Evolutionary conservation across 306 rosid genomes (phyloP).

Genomic region (peach (Prunus persica)): DNA sequence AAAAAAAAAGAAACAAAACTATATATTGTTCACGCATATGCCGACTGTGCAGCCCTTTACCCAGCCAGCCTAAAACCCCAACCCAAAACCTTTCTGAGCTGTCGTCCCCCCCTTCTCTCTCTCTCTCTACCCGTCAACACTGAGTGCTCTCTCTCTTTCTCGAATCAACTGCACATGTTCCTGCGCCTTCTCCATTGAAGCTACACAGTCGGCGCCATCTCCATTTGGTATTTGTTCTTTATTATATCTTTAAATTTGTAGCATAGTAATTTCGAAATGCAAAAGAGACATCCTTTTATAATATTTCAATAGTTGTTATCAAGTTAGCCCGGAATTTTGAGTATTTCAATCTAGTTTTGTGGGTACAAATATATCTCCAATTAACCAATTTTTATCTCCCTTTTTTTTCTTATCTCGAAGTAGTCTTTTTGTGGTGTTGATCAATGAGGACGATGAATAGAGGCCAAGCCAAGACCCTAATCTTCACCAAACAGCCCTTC

Average conservation of each 20-base stretch:
- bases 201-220: background rate
- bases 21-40: too few species aligned
- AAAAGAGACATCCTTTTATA: background rate
- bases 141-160: background rate
- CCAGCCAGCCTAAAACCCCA: background rate
- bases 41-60: background rate
- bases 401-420: background rate
- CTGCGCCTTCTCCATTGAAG: background rate
- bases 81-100: background rate
- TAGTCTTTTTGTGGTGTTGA: background rate
- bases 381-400: background rate
- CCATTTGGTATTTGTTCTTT: background rate
- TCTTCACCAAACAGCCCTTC: constrained; percentile 74
- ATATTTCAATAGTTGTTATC: background rate
- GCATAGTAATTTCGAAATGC: background rate
- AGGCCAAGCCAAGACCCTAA: constrained; percentile 39
- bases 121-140: too few species aligned
- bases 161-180: background rate
- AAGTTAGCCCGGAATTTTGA: background rate
- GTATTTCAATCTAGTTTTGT: background rate
- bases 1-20: too few species aligned
- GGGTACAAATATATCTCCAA: background rate
- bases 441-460: constrained; percentile 31
- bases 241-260: background rate
- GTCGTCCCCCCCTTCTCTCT: background rate